A percentile compares a stretch with the other conserved stretches of the same genome.
phyloP scores from a whole-genome alignment of 257 asterid species.

The Przewalskia tangutica region DNA sequence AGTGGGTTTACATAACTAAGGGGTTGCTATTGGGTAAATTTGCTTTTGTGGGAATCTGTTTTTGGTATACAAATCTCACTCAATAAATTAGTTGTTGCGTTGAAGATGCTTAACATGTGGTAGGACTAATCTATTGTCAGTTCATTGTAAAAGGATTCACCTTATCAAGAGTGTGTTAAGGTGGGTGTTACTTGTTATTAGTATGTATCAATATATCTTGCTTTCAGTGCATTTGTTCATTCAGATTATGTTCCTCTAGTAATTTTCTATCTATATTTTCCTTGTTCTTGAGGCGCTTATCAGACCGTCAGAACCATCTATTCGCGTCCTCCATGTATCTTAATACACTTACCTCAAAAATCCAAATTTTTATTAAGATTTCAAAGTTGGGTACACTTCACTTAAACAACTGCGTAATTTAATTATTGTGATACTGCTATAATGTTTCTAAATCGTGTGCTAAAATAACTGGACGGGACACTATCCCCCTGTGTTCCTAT shows the following conservation, averaged over 20 bases:
- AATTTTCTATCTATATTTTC: not conserved
- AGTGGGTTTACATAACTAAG: slow-evolving; percentile 3
- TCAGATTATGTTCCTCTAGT: not conserved
- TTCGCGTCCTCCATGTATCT: not conserved
- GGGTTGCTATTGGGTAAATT: slow-evolving; percentile 15
- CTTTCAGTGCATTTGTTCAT: not conserved
- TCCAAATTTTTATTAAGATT: not conserved
- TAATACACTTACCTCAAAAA: not conserved
- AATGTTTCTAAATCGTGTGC: not conserved
- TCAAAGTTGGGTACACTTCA: not conserved
- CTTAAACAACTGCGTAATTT: not conserved
- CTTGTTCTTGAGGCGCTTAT: not conserved
- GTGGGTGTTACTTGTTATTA: slow-evolving; percentile 3
- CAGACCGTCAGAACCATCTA: not conserved
- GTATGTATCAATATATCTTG: not conserved
- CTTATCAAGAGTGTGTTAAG: slow-evolving; percentile 16
- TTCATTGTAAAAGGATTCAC: slow-evolving; percentile 28
- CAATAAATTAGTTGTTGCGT: slow-evolving; percentile 19
- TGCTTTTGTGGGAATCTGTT: slow-evolving; percentile 24
- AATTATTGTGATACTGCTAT: not conserved
- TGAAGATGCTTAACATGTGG: slow-evolving; percentile 24
- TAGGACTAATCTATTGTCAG: slow-evolving; percentile 43
- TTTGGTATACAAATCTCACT: slow-evolving; percentile 40
- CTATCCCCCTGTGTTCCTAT: not conserved
- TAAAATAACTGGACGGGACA: not conserved